Conservation (phyloP, 371 early-diverging fungal genomes). For the Conidiobolus incongruus region DNA sequence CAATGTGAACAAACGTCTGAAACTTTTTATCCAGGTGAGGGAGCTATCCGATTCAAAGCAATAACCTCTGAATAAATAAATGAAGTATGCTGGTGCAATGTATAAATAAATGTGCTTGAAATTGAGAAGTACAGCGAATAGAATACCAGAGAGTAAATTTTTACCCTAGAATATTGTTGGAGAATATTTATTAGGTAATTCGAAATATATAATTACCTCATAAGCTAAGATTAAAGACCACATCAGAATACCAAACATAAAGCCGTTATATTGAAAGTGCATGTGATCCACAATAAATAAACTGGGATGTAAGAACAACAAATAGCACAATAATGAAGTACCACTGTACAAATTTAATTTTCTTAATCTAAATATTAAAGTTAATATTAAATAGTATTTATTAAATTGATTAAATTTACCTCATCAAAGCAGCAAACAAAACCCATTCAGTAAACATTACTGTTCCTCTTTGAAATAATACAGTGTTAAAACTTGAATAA, state of each 20-base stretch:
- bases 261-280: conserved; percentile 95
- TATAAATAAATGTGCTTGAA: conserved; percentile 95
- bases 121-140: conserved; percentile 75
- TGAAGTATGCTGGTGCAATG: conserved; percentile 83
- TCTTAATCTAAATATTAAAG: no score
- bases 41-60: conserved; percentile 21
- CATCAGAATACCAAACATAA: conserved; percentile 72
- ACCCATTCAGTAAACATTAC: conserved; percentile 67
- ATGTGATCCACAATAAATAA: conserved; percentile 70
- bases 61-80: conserved; percentile 65
- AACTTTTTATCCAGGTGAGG: no score
- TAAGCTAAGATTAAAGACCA: conserved; percentile 50
- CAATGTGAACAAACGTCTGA: conserved; percentile 19
- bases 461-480: conserved; percentile 65
- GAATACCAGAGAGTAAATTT: conserved; percentile 37
- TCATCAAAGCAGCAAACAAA: conserved; percentile 35
- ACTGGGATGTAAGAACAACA: conserved; percentile 64
- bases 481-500: conserved; percentile 35
- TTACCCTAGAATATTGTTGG: conserved; percentile 17
- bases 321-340: conserved; percentile 23
- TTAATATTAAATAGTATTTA: no score
- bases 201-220: conserved; percentile 18
- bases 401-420: conserved; percentile 24
- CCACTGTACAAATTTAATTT: no score
- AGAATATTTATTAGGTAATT: neutral